Evolutionary conservation across 306 rosid species (phyloP), one percentile per base, ranked within the genome.

Genomic region (Cucurbita maxima): DNA sequence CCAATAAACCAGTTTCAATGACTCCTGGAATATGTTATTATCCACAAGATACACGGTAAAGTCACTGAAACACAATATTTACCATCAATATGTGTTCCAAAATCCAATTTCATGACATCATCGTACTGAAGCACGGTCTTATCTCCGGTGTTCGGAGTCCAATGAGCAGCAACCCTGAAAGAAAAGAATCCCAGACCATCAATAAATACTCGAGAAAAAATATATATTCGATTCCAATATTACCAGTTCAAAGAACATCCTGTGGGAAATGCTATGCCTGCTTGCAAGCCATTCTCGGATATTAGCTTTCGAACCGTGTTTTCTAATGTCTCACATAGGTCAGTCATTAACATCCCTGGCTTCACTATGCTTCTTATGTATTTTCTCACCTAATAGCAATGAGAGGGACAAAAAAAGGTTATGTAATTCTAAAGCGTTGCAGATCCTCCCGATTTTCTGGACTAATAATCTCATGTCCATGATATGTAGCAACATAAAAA

Each of bases 181-280:
- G 71, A 11, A 71, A 48, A 11, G 59, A 63, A 76, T 62, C 78
- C 57, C 14, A 67, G 57, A 70, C 75, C 74, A 75, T 77, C 74
- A 25, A 61, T 19, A 74, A 72, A 55, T 50, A 55, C 20, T 2
- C 10, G 18, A 73, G 43, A 74, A 69, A 15, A 45, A 7, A 20
- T 0, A 40, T 15, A 40, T 1, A 72, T 16, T 44, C 15, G 58
- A 72, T 59, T 66, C 18, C 11, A 70, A 69, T 56, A 40, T 61
- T 80, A 94, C 98, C 98, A 89, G 82, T 94, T 94, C 79, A 94
- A 79, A 63, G 98, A 94, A 87, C 98, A 94, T 79, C 98, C 98
- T 38, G 97, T 90, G 58, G 98, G 98, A 83, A 94, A 94, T 54
- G 98, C 98, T 81, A 94, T 94, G 85, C 98, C 98, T 11, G 98